Conservation (phyloP, 371 early-diverging fungal genomes). For the Haplosporangium sp. region DNA sequence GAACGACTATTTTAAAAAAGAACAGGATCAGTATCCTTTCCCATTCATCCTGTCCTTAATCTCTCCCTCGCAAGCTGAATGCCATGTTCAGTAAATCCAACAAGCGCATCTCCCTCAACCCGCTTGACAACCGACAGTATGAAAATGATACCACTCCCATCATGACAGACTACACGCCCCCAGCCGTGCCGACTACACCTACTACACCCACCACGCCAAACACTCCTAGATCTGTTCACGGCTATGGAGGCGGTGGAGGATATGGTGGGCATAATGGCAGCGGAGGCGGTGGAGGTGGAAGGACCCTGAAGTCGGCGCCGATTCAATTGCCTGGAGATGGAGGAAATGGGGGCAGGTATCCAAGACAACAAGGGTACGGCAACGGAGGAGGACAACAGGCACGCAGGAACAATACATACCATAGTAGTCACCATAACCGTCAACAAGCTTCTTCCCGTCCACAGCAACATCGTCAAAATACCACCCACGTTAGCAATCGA, state of each 20-base stretch:
- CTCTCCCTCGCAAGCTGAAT: not conserved
- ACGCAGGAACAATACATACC: constrained; percentile 46
- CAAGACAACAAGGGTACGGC: not conserved
- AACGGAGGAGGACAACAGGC: constrained; percentile 10
- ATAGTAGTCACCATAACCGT: constrained; percentile 14
- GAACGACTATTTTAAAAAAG: not conserved
- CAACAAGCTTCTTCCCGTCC: constrained; percentile 1
- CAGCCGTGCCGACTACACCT: constrained; percentile 30
- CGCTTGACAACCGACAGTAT: constrained; percentile 41
- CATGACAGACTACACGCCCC: constrained; percentile 36
- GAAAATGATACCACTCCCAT: constrained; percentile 45
- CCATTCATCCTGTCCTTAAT: not conserved
- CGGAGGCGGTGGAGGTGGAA: constrained; percentile 10
- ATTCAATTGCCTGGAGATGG: constrained; percentile 25
- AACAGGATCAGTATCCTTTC: not conserved
- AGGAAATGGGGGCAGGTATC: constrained; percentile 15
- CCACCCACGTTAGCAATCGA: constrained; percentile 18
- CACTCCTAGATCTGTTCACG: constrained; percentile 16
- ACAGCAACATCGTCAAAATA: constrained; percentile 30
- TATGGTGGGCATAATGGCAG: not conserved
- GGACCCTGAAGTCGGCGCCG: constrained; percentile 37
- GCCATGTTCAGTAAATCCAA: constrained; percentile 37
- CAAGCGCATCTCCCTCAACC: constrained; percentile 45
- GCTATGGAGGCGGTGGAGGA: constrained; percentile 25
- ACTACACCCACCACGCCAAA: constrained; percentile 24